phyloP scores from a whole-genome alignment of 768 basidiomycete genomes.

The Suillus ampliporus region DNA sequence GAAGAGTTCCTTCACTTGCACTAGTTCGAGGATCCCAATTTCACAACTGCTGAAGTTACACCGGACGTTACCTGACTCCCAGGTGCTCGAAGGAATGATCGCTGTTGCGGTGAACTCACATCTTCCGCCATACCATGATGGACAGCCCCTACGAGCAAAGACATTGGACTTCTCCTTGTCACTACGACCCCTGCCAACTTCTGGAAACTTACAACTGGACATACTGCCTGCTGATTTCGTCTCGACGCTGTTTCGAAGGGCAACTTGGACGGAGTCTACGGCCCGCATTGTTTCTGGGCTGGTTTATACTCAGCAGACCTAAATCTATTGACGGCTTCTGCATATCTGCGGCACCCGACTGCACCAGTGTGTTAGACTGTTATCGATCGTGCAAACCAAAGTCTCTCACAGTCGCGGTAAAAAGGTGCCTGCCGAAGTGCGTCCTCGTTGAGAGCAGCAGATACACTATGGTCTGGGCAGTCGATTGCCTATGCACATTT shows the following conservation, averaged over 20 bases:
- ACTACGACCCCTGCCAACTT: neutral
- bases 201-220: conserved; percentile 6
- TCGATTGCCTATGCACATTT: conserved; percentile 67
- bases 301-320: conserved; percentile 50
- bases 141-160: conserved; percentile 18
- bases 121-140: conserved; percentile 37
- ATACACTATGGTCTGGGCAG: conserved; percentile 75
- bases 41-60: conserved; percentile 47
- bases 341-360: conserved; percentile 74
- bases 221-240: conserved; percentile 28
- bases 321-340: conserved; percentile 61
- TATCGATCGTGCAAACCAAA: conserved; percentile 6
- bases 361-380: neutral
- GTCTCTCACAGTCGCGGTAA: conserved; percentile 50
- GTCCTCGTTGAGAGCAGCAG: conserved; percentile 57
- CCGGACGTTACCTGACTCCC: conserved; percentile 38
- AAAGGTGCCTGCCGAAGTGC: conserved; percentile 50
- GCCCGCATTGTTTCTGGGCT: conserved; percentile 49
- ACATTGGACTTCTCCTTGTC: conserved; percentile 15
- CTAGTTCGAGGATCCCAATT: conserved; percentile 29
- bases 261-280: conserved; percentile 50
- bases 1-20: conserved; percentile 13
- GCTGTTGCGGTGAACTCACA: conserved; percentile 44
- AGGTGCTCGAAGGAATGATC: conserved; percentile 53
- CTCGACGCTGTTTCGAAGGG: conserved; percentile 46